Conservation (phyloP, 2,329 filamentous ascomycete species). For the Pseudogymnoascus sp. region DNA sequence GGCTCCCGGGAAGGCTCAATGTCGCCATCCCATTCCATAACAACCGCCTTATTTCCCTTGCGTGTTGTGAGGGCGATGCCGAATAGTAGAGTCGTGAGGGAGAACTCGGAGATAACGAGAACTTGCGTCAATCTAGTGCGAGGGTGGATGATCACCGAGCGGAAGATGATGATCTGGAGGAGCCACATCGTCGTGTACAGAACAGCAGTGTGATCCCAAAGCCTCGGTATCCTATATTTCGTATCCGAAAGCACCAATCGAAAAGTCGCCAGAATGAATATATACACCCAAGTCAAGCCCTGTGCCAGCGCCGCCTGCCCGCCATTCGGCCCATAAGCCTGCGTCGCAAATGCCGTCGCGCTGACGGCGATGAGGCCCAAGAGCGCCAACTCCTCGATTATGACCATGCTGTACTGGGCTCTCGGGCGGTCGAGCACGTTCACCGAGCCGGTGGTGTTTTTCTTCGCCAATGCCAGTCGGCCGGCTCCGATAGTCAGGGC, state of each 20-base stretch:
- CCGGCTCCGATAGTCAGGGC: constrained; percentile 48
- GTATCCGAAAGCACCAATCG: constrained; percentile 60
- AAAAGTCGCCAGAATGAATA: constrained; percentile 62
- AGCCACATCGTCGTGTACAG: constrained; percentile 82
- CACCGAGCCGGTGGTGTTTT: constrained; percentile 52
- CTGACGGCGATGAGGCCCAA: constrained; percentile 64
- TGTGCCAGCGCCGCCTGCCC: constrained; percentile 55
- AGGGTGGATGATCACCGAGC: constrained; percentile 75
- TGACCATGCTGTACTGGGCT: constrained; percentile 60
- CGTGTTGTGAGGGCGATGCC: constrained; percentile 71
- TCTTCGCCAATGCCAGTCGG: constrained; percentile 49
- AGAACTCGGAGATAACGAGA: constrained; percentile 66
- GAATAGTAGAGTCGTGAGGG: constrained; percentile 64
- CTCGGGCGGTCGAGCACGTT: constrained; percentile 69
- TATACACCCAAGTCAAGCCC: constrained; percentile 72
- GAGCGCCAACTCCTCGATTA: constrained; percentile 69
- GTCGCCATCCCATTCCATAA: constrained; percentile 81
- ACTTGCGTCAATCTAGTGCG: constrained; percentile 52
- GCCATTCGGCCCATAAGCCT: constrained; percentile 50
- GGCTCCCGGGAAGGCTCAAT: constrained; percentile 83
- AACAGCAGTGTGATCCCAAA: constrained; percentile 89
- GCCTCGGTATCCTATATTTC: constrained; percentile 57
- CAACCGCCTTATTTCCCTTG: constrained; percentile 83
- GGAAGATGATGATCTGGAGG: constrained; percentile 66
- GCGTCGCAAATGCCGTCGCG: constrained; percentile 51